Percentiles rank a stretch among this genome's conserved stretches.
Conservation (phyloP, 208 protist species). For the Acanthamoeba sp. region DNA sequence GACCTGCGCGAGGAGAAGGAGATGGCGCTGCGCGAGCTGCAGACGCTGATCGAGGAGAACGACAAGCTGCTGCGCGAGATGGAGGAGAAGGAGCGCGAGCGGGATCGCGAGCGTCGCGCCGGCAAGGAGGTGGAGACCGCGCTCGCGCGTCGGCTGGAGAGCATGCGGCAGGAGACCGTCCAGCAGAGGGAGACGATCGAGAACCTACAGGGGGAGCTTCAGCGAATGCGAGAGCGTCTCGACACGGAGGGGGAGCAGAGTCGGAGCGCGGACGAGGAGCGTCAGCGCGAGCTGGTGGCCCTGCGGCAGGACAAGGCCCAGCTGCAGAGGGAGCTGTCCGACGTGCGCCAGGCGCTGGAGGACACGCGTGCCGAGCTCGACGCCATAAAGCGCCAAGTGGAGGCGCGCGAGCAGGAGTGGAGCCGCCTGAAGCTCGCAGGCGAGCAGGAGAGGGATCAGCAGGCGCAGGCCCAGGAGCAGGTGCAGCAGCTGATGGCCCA, state of each 20-base stretch:
- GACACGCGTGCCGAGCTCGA: not conserved
- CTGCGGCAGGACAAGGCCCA: not conserved
- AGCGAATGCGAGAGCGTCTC: not conserved
- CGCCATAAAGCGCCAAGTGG: not conserved
- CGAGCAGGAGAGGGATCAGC: not conserved
- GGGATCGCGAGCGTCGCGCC: not conserved
- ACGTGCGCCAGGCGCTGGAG: not conserved
- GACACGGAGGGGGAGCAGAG: not conserved
- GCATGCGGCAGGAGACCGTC: not conserved
- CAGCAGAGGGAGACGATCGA: not conserved
- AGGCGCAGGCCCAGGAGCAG: not conserved
- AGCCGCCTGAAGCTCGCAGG: not conserved
- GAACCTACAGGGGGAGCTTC: not conserved
- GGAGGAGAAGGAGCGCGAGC: constrained; percentile 7
- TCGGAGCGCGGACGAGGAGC: not conserved
- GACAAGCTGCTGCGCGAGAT: constrained; percentile 51
- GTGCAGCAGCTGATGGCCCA: not conserved
- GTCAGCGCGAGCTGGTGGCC: not conserved
- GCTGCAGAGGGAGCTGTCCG: not conserved
- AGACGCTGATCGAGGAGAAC: constrained; percentile 55
- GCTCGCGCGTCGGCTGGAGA: constrained; percentile 8
- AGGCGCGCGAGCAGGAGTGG: not conserved
- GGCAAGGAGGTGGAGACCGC: constrained; percentile 23
- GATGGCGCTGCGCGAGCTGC: constrained; percentile 40
- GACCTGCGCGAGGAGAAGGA: constrained; percentile 49